Percentiles rank a stretch among this genome's conserved stretches.
Conservation (phyloP, 108 stramenopile genomes). For the Cyclotella distinguenda region DNA sequence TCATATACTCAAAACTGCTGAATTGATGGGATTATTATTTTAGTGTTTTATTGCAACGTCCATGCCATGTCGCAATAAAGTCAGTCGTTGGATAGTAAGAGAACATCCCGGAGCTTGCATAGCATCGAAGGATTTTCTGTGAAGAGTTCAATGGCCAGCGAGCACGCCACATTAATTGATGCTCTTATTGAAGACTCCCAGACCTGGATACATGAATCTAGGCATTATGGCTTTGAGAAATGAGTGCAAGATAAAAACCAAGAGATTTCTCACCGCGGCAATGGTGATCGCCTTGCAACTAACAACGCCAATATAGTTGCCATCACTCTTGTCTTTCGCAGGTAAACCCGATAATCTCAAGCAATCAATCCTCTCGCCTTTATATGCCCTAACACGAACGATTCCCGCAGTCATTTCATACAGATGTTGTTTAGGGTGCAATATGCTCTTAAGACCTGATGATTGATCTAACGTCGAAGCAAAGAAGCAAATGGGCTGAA, state of each 20-base stretch:
- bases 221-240: not conserved
- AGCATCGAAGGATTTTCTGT: conserved; percentile 3
- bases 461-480: conserved; percentile 5
- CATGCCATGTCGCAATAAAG: not conserved
- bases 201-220: not conserved
- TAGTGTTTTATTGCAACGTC: not conserved
- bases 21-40: not conserved
- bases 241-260: not conserved
- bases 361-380: not conserved
- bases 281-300: conserved; percentile 13
- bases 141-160: conserved; percentile 23
- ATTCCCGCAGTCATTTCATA: conserved; percentile 41
- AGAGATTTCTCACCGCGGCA: not conserved
- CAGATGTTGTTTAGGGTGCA: conserved; percentile 52
- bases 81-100: not conserved
- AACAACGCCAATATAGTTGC: conserved; percentile 15
- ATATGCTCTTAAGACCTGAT: conserved; percentile 1
- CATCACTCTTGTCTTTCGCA: not conserved
- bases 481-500: conserved; percentile 5
- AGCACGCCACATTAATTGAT: conserved; percentile 17
- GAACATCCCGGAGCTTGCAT: conserved; percentile 6
- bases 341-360: not conserved
- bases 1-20: conserved; percentile 33
- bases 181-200: conserved; percentile 8
- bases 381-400: conserved; percentile 21